Conservation (phyloP, 495 filamentous ascomycete genomes). For the Aspergillus indologenus region DNA sequence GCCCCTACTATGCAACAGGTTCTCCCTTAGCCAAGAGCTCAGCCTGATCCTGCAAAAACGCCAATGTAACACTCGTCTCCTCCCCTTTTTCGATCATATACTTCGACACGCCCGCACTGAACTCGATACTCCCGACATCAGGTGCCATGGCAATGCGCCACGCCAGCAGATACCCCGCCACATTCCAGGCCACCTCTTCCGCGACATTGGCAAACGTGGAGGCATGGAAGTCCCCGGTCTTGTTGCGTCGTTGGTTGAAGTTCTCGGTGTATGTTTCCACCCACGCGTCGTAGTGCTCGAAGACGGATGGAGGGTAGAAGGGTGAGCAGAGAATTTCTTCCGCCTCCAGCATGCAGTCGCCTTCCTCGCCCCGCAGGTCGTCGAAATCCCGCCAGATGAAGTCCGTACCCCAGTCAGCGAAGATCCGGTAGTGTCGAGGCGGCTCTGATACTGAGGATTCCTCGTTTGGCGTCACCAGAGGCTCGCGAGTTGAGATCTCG, state of each 20-base stretch:
- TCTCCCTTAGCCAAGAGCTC: constrained; percentile 33
- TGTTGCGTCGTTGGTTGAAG: constrained; percentile 15
- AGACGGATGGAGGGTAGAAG: constrained; percentile 12
- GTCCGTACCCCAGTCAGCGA: constrained; percentile 21
- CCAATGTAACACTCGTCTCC: constrained; percentile 12
- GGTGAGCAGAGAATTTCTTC: constrained; percentile 14
- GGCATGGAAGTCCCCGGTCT: constrained; percentile 8
- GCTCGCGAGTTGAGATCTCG: not conserved
- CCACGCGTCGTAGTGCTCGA: constrained; percentile 20
- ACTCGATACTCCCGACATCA: constrained; percentile 18
- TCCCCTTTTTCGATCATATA: constrained; percentile 15
- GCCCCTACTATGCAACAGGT: constrained; percentile 30
- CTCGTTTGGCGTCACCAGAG: not conserved
- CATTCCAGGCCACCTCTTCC: constrained; percentile 24
- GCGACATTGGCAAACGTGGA: constrained; percentile 10
- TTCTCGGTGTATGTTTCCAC: constrained; percentile 18
- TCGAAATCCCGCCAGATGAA: constrained; percentile 20
- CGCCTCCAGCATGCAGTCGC: no score
- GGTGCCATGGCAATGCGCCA: constrained; percentile 25
- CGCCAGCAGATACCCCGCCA: constrained; percentile 24
- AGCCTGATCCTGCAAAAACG: constrained; percentile 18
- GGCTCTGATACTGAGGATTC: not conserved
- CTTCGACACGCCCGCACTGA: constrained; percentile 7
- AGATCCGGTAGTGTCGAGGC: constrained; percentile 20
- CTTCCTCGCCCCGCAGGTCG: constrained; percentile 10